Percentiles rank a stretch among this genome's conserved stretches.
These are phyloP conservation scores for Arthrobotrys sinensis DNA, from an alignment of 2,329 filamentous ascomycete species.

Conservation along the genomic window DNA sequence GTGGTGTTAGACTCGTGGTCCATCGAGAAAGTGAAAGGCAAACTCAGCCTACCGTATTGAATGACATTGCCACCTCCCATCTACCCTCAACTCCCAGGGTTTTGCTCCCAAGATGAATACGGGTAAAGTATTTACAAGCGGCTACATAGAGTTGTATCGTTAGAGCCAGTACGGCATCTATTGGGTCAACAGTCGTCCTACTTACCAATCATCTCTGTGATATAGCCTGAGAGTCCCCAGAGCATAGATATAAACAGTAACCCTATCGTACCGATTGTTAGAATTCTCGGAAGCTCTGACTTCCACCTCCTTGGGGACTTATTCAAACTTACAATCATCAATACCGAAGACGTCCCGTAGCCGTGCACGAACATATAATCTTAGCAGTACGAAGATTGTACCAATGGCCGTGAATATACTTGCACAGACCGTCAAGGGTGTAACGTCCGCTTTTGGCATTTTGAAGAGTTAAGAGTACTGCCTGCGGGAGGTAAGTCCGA, in stretches of 20 bases:
- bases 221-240: slow-evolving; percentile 40
- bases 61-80: slow-evolving; percentile 46
- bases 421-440: slow-evolving; percentile 32
- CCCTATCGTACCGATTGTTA: slow-evolving; percentile 14
- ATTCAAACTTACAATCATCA: slow-evolving; percentile 29
- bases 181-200: not conserved
- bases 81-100: slow-evolving; percentile 16
- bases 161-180: not conserved
- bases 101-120: slow-evolving; percentile 29
- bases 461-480: not conserved
- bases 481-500: not conserved
- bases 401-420: slow-evolving; percentile 37
- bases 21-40: not conserved
- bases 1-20: not conserved
- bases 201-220: slow-evolving; percentile 42
- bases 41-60: slow-evolving; percentile 19
- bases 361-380: slow-evolving; percentile 38
- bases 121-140: slow-evolving; percentile 44
- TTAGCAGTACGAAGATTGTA: slow-evolving; percentile 40
- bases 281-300: not conserved
- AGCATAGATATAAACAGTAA: slow-evolving; percentile 40
- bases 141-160: not conserved
- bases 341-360: slow-evolving; percentile 40
- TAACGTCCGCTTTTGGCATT: slow-evolving; percentile 39
- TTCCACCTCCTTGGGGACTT: not conserved